Conservation (phyloP, 768 basidiomycete genomes). For the Auriscalpium microsporum region DNA sequence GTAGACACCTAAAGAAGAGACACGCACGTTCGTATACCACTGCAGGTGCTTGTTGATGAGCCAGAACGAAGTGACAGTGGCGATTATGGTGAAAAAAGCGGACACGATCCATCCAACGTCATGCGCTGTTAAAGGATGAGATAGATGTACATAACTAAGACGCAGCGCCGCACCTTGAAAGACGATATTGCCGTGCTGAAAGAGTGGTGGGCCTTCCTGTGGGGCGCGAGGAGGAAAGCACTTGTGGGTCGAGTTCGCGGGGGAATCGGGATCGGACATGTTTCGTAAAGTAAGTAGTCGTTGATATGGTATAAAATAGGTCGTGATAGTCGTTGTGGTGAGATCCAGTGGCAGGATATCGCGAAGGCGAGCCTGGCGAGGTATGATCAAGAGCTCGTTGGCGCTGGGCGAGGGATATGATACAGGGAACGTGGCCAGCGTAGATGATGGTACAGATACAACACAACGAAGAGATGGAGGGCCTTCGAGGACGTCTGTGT, state of each 20-base stretch:
- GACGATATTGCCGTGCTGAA: slow-evolving; percentile 52
- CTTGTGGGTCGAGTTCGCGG: not conserved
- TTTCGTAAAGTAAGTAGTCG: no score
- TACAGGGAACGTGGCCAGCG: no score
- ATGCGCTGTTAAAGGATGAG: slow-evolving; percentile 32
- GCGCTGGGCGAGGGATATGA: no score
- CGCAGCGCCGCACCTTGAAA: slow-evolving; percentile 44
- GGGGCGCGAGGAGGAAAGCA: slow-evolving; percentile 36
- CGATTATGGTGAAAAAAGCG: slow-evolving; percentile 48
- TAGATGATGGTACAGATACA: no score
- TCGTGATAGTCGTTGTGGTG: no score
- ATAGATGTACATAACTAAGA: not conserved
- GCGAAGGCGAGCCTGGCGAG: no score
- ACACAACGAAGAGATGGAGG: no score
- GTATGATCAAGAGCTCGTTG: no score
- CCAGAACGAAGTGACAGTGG: slow-evolving; percentile 57
- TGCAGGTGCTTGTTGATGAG: slow-evolving; percentile 63
- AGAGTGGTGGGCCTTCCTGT: slow-evolving; percentile 42
- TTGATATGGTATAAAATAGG: no score
- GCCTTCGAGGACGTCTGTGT: no score
- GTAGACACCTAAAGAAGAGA: not conserved
- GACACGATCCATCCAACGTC: slow-evolving; percentile 68
- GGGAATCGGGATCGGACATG: no score
- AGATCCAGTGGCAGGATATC: no score
- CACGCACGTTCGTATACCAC: slow-evolving; percentile 62